Evolutionary conservation across 108 stramenopile species (phyloP).

Genomic region (Mediolabrus comicus): DNA sequence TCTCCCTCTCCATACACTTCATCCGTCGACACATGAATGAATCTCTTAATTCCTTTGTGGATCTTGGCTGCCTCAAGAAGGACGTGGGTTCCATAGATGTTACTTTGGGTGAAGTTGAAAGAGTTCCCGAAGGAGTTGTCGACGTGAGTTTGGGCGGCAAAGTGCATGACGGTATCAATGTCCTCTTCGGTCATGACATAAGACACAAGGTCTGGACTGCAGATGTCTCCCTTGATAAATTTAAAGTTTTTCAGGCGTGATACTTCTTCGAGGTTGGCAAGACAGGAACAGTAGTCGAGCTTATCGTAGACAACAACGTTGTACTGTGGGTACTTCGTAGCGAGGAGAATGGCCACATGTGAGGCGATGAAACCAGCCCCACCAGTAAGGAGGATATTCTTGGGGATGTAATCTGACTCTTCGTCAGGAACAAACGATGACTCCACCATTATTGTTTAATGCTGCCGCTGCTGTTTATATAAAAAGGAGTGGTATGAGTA

Average conservation of each 20-base stretch:
- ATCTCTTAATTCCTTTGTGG: conserved; percentile 78
- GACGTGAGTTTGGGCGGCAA: conserved; percentile 98
- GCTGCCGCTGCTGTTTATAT: no score
- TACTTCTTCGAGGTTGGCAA: conserved; percentile 89
- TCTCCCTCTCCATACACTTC: conserved; percentile 99
- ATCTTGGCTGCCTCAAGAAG: conserved; percentile 95
- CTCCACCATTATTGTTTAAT: conserved; percentile 16
- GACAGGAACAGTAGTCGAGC: conserved; percentile 97
- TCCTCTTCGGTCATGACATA: conserved; percentile 91
- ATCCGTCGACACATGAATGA: conserved; percentile 98
- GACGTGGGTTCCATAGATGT: conserved; percentile 98
- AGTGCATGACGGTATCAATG: conserved; percentile 98
- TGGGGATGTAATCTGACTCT: conserved; percentile 73
- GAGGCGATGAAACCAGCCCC: conserved; percentile 98
- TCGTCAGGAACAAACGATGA: conserved; percentile 33
- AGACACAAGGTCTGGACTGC: conserved; percentile 90
- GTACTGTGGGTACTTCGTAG: conserved; percentile 95
- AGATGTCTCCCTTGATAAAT: conserved; percentile 98
- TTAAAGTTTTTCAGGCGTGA: conserved; percentile 91
- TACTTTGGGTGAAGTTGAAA: conserved; percentile 97
- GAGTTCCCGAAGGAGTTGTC: conserved; percentile 99
- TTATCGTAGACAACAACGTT: conserved; percentile 96
- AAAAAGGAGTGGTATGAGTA: no score
- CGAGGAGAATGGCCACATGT: conserved; percentile 93
- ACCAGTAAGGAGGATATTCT: conserved; percentile 94